These are phyloP conservation scores for Phyllostachys edulis DNA, from an alignment of 176 grass and related monocot genomes.

Conservation along the genomic window DNA sequence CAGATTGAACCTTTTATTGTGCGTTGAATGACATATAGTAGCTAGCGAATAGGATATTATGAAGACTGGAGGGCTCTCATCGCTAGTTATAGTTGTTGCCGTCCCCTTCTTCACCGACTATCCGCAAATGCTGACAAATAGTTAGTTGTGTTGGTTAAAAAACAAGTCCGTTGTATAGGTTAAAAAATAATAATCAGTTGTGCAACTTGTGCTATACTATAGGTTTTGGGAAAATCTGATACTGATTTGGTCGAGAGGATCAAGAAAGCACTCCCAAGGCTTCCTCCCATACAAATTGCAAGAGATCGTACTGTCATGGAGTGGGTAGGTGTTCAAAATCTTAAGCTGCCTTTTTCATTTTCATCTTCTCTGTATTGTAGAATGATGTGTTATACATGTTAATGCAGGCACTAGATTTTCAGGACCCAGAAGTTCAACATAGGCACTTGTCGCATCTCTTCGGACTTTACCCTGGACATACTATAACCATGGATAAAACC, in stretches of 20 bases:
- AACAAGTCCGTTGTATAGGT: no score
- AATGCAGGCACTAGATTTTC: slow-evolving; percentile 68
- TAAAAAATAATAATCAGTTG: not conserved
- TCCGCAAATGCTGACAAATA: no score
- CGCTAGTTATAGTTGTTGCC: no score
- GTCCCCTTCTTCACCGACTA: no score
- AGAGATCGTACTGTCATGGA: slow-evolving; percentile 77
- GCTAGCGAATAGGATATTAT: no score
- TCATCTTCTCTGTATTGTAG: not conserved
- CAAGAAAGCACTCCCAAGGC: slow-evolving; percentile 47
- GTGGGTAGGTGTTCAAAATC: slow-evolving; percentile 52
- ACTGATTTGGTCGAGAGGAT: slow-evolving; percentile 55
- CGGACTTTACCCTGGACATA: slow-evolving; percentile 90
- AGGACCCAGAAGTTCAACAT: slow-evolving; percentile 73
- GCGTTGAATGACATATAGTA: not conserved
- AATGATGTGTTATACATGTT: slow-evolving; percentile 5
- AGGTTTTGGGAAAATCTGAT: slow-evolving; percentile 65
- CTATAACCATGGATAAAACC: slow-evolving; percentile 56
- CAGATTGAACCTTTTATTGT: not conserved
- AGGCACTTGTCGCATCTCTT: slow-evolving; percentile 89
- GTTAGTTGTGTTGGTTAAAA: not conserved
- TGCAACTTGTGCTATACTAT: not conserved
- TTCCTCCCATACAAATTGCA: slow-evolving; percentile 57
- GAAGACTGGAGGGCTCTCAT: no score
- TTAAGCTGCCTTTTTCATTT: no score